These are phyloP conservation scores for Oldenlandia corymbosa DNA, from an alignment of 257 asterid species.

Conservation along the genomic window DNA sequence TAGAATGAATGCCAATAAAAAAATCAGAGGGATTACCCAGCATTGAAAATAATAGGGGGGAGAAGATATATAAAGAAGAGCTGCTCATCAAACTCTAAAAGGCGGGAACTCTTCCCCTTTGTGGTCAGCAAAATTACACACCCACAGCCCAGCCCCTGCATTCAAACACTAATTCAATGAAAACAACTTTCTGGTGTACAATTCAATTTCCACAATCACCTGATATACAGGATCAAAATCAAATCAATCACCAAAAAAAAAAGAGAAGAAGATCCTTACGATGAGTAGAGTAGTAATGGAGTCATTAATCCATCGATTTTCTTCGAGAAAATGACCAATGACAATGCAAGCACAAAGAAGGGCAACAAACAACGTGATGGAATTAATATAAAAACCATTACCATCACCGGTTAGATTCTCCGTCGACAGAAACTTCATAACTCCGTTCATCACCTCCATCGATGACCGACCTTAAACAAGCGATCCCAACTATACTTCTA, in stretches of 20 bases:
- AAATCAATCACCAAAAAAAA: not conserved
- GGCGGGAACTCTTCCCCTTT: conserved; percentile 46
- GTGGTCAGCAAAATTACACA: conserved; percentile 34
- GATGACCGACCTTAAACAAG: too few species aligned
- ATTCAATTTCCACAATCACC: too few species aligned
- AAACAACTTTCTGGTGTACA: too few species aligned
- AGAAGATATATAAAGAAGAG: conserved; percentile 70
- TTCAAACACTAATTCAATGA: not conserved
- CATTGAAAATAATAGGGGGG: conserved; percentile 86
- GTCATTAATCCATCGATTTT: conserved; percentile 60
- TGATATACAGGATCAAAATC: not conserved
- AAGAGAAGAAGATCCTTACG: conserved; percentile 27
- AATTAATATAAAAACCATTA: conserved; percentile 3
- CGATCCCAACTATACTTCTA: not conserved
- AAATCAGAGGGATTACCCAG: conserved; percentile 38
- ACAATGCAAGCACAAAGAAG: conserved; percentile 61
- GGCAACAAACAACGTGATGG: conserved; percentile 43
- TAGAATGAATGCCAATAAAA: too few species aligned
- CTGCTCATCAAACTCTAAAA: conserved; percentile 58
- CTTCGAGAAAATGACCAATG: conserved; percentile 54
- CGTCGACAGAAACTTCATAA: not conserved
- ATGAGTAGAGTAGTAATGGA: conserved; percentile 47
- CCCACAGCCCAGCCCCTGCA: conserved; percentile 65
- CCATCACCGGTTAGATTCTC: not conserved
- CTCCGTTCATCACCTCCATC: not conserved